These are phyloP conservation scores for Penicillium sp. DNA, from an alignment of 2,329 filamentous ascomycete genomes.

Conservation along the genomic window DNA sequence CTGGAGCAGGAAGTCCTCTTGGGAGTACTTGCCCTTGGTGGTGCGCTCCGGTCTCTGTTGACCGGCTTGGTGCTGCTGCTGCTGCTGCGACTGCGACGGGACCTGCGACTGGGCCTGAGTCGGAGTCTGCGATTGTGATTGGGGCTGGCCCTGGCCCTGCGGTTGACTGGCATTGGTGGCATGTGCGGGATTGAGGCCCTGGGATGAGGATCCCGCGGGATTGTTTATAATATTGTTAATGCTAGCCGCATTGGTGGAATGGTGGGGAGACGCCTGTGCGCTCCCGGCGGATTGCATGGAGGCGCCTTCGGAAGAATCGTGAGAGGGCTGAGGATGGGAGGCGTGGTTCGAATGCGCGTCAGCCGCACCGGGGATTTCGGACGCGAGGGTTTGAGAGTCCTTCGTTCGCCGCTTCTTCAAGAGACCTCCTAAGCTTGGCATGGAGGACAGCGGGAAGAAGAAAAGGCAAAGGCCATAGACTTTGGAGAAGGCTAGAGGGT, in stretches of 20 bases:
- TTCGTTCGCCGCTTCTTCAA: conserved; percentile 99
- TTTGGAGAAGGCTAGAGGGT: conserved; percentile 2
- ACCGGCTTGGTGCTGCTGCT: neutral
- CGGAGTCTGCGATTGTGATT: neutral
- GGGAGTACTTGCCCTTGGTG: conserved; percentile 95
- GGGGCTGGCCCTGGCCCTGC: conserved; percentile 6
- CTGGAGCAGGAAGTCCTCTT: conserved; percentile 82
- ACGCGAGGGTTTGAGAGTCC: conserved; percentile 59
- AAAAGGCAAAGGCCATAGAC: conserved; percentile 19
- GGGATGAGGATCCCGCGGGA: conserved; percentile 36
- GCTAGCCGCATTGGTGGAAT: conserved; percentile 63
- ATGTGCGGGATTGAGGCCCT: conserved; percentile 21
- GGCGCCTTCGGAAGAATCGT: conserved; percentile 25
- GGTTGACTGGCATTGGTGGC: conserved; percentile 16
- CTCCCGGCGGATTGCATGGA: conserved; percentile 35
- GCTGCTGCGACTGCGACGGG: neutral
- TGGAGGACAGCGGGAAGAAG: conserved; percentile 41
- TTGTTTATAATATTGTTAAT: conserved; percentile 78
- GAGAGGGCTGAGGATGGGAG: conserved; percentile 20
- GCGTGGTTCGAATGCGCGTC: conserved; percentile 22
- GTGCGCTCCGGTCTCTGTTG: conserved; percentile 45
- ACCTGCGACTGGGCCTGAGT: too few relatives aligned
- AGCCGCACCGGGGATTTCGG: conserved; percentile 42
- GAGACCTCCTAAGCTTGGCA: conserved; percentile 86
- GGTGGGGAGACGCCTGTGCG: conserved; percentile 43